These are phyloP conservation scores for Globisporangium middletonii DNA, from an alignment of 352 stramenopile genomes.

Conservation along the genomic window DNA sequence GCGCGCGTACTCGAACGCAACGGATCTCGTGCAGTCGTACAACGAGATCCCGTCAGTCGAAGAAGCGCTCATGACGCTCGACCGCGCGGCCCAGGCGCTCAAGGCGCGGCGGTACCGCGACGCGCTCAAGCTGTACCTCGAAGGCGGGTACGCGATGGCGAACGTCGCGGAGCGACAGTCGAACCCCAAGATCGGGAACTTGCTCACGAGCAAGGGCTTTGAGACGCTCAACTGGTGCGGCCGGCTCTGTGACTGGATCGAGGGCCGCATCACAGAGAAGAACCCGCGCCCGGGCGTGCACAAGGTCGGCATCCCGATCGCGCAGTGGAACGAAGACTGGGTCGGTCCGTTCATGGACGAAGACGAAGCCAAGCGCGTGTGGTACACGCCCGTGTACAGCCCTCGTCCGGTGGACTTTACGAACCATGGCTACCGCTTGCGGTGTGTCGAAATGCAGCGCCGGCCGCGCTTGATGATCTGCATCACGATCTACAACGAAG, in stretches of 20 bases:
- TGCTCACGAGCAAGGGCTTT: slow-evolving; percentile 81
- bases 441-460: slow-evolving; percentile 68
- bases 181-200: slow-evolving; percentile 80
- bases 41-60: slow-evolving; percentile 71
- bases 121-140: slow-evolving; percentile 76
- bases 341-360: slow-evolving; percentile 62
- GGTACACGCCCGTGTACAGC: slow-evolving; percentile 80
- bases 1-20: slow-evolving; percentile 72
- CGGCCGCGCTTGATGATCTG: slow-evolving; percentile 76
- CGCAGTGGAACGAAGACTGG: slow-evolving; percentile 73
- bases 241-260: slow-evolving; percentile 76
- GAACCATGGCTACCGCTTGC: slow-evolving; percentile 67
- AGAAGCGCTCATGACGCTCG: slow-evolving; percentile 66
- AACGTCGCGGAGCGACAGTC: slow-evolving; percentile 74
- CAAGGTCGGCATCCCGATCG: slow-evolving; percentile 70
- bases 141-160: slow-evolving; percentile 80
- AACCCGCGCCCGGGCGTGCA: slow-evolving; percentile 68
- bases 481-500: slow-evolving; percentile 87
- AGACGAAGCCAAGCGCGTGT: slow-evolving; percentile 68
- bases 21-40: slow-evolving; percentile 67
- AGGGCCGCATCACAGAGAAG: slow-evolving; percentile 71
- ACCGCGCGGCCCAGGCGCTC: slow-evolving; percentile 58
- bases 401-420: slow-evolving; percentile 68
- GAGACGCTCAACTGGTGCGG: slow-evolving; percentile 86
- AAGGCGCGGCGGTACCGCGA: slow-evolving; percentile 63